Percentiles rank a stretch among this genome's conserved stretches.
Evolutionary conservation across 768 basidiomycete species (phyloP).

Genomic region (Mrakia frigida): DNA sequence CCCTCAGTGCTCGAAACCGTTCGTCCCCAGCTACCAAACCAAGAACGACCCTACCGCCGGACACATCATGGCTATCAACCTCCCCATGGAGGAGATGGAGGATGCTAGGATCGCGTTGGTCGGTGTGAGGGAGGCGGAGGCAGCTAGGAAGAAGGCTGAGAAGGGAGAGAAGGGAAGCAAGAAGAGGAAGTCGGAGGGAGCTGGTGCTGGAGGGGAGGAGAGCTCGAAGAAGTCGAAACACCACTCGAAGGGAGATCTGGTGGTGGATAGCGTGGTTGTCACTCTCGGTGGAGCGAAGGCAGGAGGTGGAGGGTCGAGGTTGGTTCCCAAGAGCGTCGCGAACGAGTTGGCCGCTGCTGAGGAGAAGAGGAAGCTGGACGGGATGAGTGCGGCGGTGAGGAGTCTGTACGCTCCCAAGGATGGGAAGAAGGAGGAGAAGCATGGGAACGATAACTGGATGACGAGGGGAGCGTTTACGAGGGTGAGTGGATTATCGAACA

Average conservation of each 20-base stretch:
- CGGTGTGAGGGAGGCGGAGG: slow-evolving; percentile 34
- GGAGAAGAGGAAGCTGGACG: slow-evolving; percentile 65
- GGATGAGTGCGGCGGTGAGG: slow-evolving; percentile 81
- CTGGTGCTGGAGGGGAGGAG: slow-evolving; percentile 37
- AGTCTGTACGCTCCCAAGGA: slow-evolving; percentile 65
- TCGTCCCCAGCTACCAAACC: slow-evolving; percentile 11
- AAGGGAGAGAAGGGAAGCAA: slow-evolving; percentile 36
- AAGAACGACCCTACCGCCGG: slow-evolving; percentile 2
- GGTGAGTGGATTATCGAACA: slow-evolving; percentile 53
- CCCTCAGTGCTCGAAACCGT: slow-evolving; percentile 33
- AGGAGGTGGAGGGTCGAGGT: slow-evolving; percentile 39
- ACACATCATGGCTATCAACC: slow-evolving; percentile 27
- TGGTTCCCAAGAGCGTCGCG: slow-evolving; percentile 59
- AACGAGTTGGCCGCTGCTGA: slow-evolving; percentile 73
- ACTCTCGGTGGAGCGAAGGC: slow-evolving; percentile 55
- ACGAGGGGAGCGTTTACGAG: slow-evolving; percentile 88
- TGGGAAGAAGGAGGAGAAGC: slow-evolving; percentile 55
- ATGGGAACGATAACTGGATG: slow-evolving; percentile 59
- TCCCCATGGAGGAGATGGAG: slow-evolving; percentile 17
- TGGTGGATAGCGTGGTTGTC: slow-evolving; percentile 36
- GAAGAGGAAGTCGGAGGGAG: slow-evolving; percentile 37
- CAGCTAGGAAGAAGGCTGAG: slow-evolving; percentile 34
- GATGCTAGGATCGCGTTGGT: slow-evolving; percentile 56
- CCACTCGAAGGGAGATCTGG: slow-evolving; percentile 28
- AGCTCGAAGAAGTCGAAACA: slow-evolving; percentile 27